Conservation (phyloP, 2,329 filamentous ascomycete genomes). For the Chaetomium sp. region DNA sequence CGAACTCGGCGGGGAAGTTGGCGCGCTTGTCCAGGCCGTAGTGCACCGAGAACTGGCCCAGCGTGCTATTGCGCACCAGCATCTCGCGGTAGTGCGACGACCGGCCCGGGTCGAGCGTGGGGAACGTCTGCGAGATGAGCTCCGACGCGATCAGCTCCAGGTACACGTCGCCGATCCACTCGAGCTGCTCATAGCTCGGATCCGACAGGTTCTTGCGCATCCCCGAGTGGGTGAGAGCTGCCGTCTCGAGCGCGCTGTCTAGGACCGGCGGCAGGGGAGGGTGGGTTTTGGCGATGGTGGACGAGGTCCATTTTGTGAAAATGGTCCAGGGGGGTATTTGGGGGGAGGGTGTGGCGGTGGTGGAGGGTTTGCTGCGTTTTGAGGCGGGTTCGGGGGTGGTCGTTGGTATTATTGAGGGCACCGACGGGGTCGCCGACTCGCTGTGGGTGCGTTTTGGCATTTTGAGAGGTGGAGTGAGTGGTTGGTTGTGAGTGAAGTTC, state of each 20-base stretch:
- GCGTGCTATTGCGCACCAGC: conserved; percentile 77
- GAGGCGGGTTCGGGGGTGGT: conserved; percentile 21
- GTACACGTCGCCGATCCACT: conserved; percentile 88
- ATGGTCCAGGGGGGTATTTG: conserved; percentile 32
- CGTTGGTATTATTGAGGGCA: conserved; percentile 14
- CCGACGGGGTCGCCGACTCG: conserved; percentile 20
- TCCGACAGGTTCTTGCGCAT: conserved; percentile 42
- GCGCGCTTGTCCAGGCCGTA: conserved; percentile 73
- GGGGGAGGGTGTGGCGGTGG: not conserved
- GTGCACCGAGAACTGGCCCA: conserved; percentile 67
- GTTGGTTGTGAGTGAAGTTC: not conserved
- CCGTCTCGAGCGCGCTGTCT: conserved; percentile 60
- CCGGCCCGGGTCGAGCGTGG: conserved; percentile 63
- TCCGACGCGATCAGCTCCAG: conserved; percentile 75
- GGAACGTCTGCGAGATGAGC: conserved; percentile 69
- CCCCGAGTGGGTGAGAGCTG: conserved; percentile 69
- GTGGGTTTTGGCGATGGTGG: conserved; percentile 50
- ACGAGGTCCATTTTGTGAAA: conserved; percentile 53
- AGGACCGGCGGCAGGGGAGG: conserved; percentile 64
- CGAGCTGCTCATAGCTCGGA: conserved; percentile 75
- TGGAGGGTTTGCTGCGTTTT: conserved; percentile 30
- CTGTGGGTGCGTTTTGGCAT: conserved; percentile 46
- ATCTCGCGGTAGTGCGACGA: conserved; percentile 76
- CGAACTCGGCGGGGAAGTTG: conserved; percentile 54
- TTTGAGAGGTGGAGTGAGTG: conserved; percentile 22